phyloP scores from a whole-genome alignment of 352 stramenopile genomes.

The Phytophthora litchii region DNA sequence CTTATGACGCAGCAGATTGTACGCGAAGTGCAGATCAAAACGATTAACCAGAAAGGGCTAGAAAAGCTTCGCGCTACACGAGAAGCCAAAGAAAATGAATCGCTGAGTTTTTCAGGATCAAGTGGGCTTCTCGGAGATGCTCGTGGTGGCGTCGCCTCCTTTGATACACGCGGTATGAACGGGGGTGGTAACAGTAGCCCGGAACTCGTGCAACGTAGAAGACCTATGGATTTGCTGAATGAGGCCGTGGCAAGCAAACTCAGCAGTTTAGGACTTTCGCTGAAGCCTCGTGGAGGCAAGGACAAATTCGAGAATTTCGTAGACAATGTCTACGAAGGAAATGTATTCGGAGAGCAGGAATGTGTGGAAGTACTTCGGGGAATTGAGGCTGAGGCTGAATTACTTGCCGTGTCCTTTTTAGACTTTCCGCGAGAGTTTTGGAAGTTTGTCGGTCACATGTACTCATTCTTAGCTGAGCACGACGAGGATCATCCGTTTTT shows the following conservation, averaged over 20 bases:
- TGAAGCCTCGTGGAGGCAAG: conserved; percentile 52
- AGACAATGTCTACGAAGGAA: conserved; percentile 48
- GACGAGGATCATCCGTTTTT: conserved; percentile 59
- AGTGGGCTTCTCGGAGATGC: conserved; percentile 28
- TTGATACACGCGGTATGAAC: conserved; percentile 37
- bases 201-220: conserved; percentile 62
- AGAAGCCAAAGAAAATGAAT: conserved; percentile 67
- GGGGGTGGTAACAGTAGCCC: conserved; percentile 23
- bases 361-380: conserved; percentile 40
- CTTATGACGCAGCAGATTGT: conserved; percentile 79
- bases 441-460: conserved; percentile 63
- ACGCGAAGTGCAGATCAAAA: conserved; percentile 91
- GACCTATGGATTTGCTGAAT: conserved; percentile 68
- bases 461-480: conserved; percentile 55
- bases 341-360: conserved; percentile 45
- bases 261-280: conserved; percentile 23
- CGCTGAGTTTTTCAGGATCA: conserved; percentile 26
- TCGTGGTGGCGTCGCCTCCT: conserved; percentile 28
- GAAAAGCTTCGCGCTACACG: conserved; percentile 82
- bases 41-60: conserved; percentile 84
- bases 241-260: conserved; percentile 53
- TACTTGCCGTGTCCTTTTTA: conserved; percentile 67
- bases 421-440: conserved; percentile 87
- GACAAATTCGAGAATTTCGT: conserved; percentile 81
- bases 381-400: conserved; percentile 52